phyloP scores from a whole-genome alignment of 2,329 filamentous ascomycete genomes.

The Tricladium varicosporioides region DNA sequence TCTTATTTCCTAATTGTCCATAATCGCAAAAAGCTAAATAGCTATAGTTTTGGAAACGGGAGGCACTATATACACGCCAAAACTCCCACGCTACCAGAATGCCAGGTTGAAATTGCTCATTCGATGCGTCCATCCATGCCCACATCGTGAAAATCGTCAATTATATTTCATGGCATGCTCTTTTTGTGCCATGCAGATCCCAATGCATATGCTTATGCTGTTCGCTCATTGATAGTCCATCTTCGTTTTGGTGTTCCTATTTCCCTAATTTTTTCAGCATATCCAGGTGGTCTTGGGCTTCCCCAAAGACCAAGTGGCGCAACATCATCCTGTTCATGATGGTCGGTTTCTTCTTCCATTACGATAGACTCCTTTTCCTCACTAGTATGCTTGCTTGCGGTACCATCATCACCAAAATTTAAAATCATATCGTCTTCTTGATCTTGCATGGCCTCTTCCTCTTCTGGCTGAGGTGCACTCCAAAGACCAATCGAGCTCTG shows the following conservation, averaged over 20 bases:
- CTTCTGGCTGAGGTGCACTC: constrained; percentile 39
- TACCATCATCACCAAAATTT: constrained; percentile 45
- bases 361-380: neutral
- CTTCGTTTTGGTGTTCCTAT: constrained; percentile 46
- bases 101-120: neutral
- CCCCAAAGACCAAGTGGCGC: constrained; percentile 42
- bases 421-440: constrained; percentile 45
- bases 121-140: neutral
- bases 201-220: neutral
- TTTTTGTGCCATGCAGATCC: neutral
- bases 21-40: too few species aligned
- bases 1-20: too few species aligned
- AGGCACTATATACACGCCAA: too few species aligned
- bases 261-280: constrained; percentile 47
- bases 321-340: constrained; percentile 33
- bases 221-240: constrained; percentile 54
- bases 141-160: neutral
- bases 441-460: constrained; percentile 49
- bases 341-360: neutral
- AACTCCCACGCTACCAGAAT: neutral
- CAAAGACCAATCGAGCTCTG: constrained; percentile 45
- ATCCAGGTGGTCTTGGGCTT: constrained; percentile 45
- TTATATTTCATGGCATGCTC: neutral
- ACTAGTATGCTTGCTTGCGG: neutral
- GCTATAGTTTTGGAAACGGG: too few species aligned